phyloP scores from a whole-genome alignment of 345 rosid species.

The Populus nigra region DNA sequence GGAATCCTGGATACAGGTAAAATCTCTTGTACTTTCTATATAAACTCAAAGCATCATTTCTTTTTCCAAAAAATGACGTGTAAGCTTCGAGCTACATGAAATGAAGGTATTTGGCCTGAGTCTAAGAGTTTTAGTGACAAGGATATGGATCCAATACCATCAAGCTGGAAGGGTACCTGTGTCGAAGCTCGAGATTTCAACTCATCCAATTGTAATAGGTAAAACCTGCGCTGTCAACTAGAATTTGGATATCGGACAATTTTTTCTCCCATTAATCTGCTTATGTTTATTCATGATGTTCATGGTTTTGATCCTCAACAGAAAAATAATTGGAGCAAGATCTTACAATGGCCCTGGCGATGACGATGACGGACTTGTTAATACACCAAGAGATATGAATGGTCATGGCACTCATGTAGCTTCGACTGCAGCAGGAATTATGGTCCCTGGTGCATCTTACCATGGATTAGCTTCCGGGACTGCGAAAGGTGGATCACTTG shows the following conservation, averaged over 20 bases:
- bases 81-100: neutral
- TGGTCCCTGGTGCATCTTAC: conserved; percentile 58
- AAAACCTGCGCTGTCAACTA: conserved; percentile 21
- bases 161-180: conserved; percentile 76
- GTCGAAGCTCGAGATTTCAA: conserved; percentile 40
- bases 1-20: conserved; percentile 77
- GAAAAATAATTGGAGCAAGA: conserved; percentile 86
- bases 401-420: conserved; percentile 89
- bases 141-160: conserved; percentile 54
- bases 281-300: conserved; percentile 66
- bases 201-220: conserved; percentile 65
- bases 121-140: conserved; percentile 71
- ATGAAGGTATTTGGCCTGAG: conserved; percentile 82
- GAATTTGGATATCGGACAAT: neutral
- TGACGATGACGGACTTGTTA: conserved; percentile 19
- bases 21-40: neutral
- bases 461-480: conserved; percentile 68
- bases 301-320: conserved; percentile 28
- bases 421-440: conserved; percentile 71
- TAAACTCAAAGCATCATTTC: neutral
- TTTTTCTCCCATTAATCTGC: conserved; percentile 7
- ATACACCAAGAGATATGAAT: conserved; percentile 53
- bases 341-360: conserved; percentile 40
- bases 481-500: conserved; percentile 70
- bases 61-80: neutral